phyloP scores from a whole-genome alignment of 345 rosid species.

The Salix dunnii region DNA sequence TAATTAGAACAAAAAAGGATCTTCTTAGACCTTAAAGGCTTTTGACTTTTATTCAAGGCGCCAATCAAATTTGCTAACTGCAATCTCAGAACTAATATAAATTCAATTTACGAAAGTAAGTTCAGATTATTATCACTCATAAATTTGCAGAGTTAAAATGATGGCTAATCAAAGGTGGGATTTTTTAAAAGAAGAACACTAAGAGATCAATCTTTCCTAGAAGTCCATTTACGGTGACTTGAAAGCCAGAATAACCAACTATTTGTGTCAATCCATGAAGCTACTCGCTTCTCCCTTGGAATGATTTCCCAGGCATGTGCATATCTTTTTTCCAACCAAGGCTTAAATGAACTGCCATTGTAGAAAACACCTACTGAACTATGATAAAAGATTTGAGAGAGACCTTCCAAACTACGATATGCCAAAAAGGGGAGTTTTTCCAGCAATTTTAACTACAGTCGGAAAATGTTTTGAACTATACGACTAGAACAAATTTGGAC shows the following conservation, averaged over 20 bases:
- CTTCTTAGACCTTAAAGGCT: not conserved
- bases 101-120: not conserved
- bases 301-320: not conserved
- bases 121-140: not conserved
- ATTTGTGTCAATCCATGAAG: not conserved
- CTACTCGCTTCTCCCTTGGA: not conserved
- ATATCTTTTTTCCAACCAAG: not conserved
- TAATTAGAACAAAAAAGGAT: not conserved
- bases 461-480: not conserved
- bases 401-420: constrained; percentile 1
- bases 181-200: not conserved
- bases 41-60: not conserved
- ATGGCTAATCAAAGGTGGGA: not conserved
- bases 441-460: not conserved
- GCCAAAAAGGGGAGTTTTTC: not conserved
- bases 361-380: not conserved
- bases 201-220: not conserved
- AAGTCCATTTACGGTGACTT: not conserved
- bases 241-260: not conserved
- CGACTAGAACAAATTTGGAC: not conserved
- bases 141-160: no score
- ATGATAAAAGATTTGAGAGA: not conserved
- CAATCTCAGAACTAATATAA: not conserved
- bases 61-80: not conserved
- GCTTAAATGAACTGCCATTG: not conserved